A percentile compares a stretch with the other conserved stretches of the same genome.
Conservation (phyloP, 768 basidiomycete genomes). For the Mycena leptocephala region DNA sequence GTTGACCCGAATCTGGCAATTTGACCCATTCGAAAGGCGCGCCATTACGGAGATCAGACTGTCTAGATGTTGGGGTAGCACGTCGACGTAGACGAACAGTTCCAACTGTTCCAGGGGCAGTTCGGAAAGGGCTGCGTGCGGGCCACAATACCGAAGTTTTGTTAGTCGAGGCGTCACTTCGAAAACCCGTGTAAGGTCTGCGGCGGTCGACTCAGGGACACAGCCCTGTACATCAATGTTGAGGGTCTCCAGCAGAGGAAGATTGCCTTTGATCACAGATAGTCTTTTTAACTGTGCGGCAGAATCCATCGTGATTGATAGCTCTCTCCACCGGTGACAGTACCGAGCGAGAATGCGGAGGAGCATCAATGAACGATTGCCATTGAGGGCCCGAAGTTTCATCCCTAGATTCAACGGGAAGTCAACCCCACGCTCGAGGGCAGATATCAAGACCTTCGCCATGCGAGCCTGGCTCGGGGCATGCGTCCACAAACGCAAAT, state of each 20-base stretch:
- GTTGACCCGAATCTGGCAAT: neutral
- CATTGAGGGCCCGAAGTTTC: too few species aligned
- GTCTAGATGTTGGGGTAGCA: neutral
- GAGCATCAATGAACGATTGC: neutral
- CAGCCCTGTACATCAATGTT: neutral
- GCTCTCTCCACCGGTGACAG: constrained; percentile 5
- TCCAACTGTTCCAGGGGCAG: constrained; percentile 14
- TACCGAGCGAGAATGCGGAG: neutral
- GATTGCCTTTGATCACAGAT: neutral
- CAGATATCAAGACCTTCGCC: neutral
- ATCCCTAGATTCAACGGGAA: neutral
- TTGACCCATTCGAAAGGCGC: neutral
- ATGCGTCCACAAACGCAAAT: neutral
- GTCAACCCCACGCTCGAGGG: neutral
- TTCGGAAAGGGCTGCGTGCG: neutral
- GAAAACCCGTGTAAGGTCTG: neutral
- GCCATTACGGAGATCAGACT: neutral
- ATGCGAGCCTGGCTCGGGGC: neutral
- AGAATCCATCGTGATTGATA: neutral
- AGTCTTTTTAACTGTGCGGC: neutral
- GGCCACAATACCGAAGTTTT: neutral
- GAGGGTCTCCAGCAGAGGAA: neutral
- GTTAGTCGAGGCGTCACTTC: neutral
- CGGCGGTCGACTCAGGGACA: neutral
- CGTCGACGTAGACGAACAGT: neutral